These are phyloP conservation scores for Suhomyces atakaporum DNA, from an alignment of 1,139 yeast species.

Conservation along the genomic window DNA sequence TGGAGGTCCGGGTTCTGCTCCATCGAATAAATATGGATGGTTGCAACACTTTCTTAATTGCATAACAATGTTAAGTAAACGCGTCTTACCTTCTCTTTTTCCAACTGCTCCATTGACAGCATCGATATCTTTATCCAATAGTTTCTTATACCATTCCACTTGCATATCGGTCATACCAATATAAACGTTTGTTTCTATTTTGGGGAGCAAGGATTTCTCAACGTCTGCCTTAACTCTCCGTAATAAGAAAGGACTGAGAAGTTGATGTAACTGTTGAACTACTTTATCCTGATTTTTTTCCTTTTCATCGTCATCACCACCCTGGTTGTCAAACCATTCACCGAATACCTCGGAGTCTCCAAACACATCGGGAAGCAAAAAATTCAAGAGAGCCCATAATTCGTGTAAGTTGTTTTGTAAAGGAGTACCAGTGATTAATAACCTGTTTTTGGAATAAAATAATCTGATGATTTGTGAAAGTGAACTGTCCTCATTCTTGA, in stretches of 20 bases:
- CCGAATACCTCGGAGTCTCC: constrained; percentile 74
- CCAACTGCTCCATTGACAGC: constrained; percentile 82
- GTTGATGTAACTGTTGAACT: constrained; percentile 86
- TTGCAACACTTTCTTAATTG: constrained; percentile 82
- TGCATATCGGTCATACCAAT: constrained; percentile 79
- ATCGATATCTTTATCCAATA: constrained; percentile 77
- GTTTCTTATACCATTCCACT: constrained; percentile 70
- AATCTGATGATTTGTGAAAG: constrained; percentile 73
- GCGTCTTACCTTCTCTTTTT: constrained; percentile 71
- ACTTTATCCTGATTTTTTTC: constrained; percentile 53
- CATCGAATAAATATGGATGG: constrained; percentile 81
- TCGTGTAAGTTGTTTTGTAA: constrained; percentile 77
- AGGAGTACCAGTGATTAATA: constrained; percentile 80
- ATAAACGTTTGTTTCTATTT: constrained; percentile 70
- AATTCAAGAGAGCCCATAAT: constrained; percentile 77
- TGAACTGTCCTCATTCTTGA: constrained; percentile 74
- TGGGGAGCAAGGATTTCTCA: constrained; percentile 74
- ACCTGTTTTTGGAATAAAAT: constrained; percentile 68
- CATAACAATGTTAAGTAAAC: constrained; percentile 78
- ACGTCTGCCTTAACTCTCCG: constrained; percentile 82
- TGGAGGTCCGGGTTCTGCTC: constrained; percentile 89
- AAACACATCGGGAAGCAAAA: constrained; percentile 74
- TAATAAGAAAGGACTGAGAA: constrained; percentile 71
- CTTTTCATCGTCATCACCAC: constrained; percentile 32
- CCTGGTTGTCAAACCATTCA: constrained; percentile 68